phyloP scores from a whole-genome alignment of 2,329 filamentous ascomycete genomes.

The Bipolaris zeicola region DNA sequence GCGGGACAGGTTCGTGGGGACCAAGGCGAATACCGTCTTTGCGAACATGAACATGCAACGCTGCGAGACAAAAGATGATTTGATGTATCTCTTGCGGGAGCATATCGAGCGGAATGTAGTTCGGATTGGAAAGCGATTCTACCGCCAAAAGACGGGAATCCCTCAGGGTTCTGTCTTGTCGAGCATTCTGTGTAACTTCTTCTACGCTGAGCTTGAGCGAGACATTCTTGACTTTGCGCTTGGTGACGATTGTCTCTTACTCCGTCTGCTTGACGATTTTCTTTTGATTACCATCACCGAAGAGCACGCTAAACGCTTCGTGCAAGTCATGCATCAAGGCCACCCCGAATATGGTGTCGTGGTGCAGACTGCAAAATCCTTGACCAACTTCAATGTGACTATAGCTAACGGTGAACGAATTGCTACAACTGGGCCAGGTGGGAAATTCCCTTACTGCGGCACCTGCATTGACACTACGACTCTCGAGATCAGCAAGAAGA shows the following conservation, averaged over 20 bases:
- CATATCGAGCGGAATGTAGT: conserved; percentile 88
- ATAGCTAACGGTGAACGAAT: conserved; percentile 58
- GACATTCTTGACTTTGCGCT: conserved; percentile 71
- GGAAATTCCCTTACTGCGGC: conserved; percentile 87
- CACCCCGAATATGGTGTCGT: conserved; percentile 78
- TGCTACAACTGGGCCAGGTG: conserved; percentile 47
- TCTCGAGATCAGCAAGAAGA: conserved; percentile 75
- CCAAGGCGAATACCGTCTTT: conserved; percentile 71
- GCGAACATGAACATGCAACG: conserved; percentile 70
- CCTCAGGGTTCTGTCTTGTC: conserved; percentile 92
- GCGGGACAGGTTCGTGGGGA: conserved; percentile 33
- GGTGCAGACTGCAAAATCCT: conserved; percentile 77
- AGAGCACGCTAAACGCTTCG: conserved; percentile 71
- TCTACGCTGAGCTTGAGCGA: conserved; percentile 86
- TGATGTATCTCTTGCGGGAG: conserved; percentile 73
- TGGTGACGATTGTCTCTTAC: conserved; percentile 65
- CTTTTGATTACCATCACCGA: conserved; percentile 78
- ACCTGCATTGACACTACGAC: conserved; percentile 74
- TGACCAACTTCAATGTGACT: conserved; percentile 78
- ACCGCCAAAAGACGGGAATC: conserved; percentile 85
- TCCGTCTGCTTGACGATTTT: conserved; percentile 92
- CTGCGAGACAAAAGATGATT: conserved; percentile 60
- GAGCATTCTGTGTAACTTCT: conserved; percentile 88
- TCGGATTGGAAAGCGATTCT: conserved; percentile 85
- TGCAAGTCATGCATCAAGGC: conserved; percentile 79